A percentile compares a stretch with the other conserved stretches of the same genome.
Conservation (phyloP, 2,329 filamentous ascomycete species). For the Pezizomycotina sp. region DNA sequence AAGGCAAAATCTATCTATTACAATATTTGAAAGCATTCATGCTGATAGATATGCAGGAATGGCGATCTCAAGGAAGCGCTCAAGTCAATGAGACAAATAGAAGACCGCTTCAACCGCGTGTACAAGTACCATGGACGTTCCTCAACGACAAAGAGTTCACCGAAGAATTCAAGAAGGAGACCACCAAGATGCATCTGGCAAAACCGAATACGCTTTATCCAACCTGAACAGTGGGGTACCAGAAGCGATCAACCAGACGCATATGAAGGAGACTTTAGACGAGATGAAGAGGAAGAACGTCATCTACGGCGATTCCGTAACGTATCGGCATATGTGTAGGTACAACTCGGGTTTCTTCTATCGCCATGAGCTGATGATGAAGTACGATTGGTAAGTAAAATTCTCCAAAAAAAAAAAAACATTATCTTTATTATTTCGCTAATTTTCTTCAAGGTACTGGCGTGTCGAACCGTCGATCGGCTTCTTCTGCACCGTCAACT, state of each 20-base stretch:
- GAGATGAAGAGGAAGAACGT: slow-evolving; percentile 22
- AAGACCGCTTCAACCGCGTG: slow-evolving; percentile 24
- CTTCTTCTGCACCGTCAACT: slow-evolving; percentile 25
- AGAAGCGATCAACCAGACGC: slow-evolving; percentile 20
- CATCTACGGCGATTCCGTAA: slow-evolving; percentile 23
- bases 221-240: slow-evolving; percentile 22
- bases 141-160: slow-evolving; percentile 24
- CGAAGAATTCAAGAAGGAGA: slow-evolving; percentile 24
- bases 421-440: slow-evolving; percentile 5
- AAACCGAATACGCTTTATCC: slow-evolving; percentile 23
- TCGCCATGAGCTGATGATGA: slow-evolving; percentile 20
- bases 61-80: slow-evolving; percentile 23
- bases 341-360: slow-evolving; percentile 25
- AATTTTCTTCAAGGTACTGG: slow-evolving; percentile 22
- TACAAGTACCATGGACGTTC: slow-evolving; percentile 25
- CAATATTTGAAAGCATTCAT: too few relatives aligned
- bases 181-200: slow-evolving; percentile 22
- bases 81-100: slow-evolving; percentile 24
- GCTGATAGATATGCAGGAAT: slow-evolving; percentile 18
- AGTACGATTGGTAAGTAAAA: slow-evolving; percentile 23
- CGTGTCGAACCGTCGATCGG: slow-evolving; percentile 24
- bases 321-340: slow-evolving; percentile 23
- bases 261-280: slow-evolving; percentile 20
- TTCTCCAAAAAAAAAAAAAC: background rate
- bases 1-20: too few relatives aligned